Percentiles rank a stretch among this genome's conserved stretches.
phyloP scores from a whole-genome alignment of 2,329 filamentous ascomycete species.

The Sphaerulina vaccinii region DNA sequence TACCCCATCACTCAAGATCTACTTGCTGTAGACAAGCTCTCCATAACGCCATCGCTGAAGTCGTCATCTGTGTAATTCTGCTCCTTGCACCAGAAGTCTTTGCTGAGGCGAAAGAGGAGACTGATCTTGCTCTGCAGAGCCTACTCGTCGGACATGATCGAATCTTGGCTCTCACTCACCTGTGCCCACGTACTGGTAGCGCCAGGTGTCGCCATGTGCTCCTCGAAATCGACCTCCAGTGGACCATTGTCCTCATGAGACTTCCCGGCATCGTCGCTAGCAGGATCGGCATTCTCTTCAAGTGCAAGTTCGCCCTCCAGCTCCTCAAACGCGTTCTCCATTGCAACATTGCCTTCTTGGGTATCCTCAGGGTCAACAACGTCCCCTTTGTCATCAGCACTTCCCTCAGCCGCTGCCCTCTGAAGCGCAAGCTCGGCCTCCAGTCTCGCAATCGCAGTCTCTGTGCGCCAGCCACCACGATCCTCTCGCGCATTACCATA shows the following conservation, averaged over 20 bases:
- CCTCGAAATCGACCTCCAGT: background rate
- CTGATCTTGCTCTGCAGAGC: too few relatives aligned
- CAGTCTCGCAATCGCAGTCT: conserved; percentile 5
- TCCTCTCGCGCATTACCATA: conserved; percentile 3
- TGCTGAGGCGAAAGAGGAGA: too few relatives aligned
- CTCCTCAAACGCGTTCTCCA: too few relatives aligned
- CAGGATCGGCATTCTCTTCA: background rate
- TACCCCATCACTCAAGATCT: too few relatives aligned
- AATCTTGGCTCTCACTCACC: conserved; percentile 4
- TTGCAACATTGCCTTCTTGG: background rate
- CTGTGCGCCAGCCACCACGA: conserved; percentile 3
- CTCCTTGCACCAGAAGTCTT: too few relatives aligned
- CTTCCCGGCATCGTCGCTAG: too few relatives aligned
- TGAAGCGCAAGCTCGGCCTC: conserved; percentile 3
- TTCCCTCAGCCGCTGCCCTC: background rate
- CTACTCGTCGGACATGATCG: conserved; percentile 18
- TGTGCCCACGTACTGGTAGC: too few relatives aligned
- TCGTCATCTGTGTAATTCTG: too few relatives aligned
- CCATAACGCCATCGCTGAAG: too few relatives aligned
- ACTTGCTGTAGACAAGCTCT: too few relatives aligned
- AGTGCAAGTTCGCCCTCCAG: background rate
- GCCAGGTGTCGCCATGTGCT: too few relatives aligned
- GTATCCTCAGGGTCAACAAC: background rate
- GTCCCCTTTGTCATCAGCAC: background rate
- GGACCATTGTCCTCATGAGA: background rate